A percentile compares a stretch with the other conserved stretches of the same genome.
Evolutionary conservation across 2,329 filamentous ascomycete species (phyloP).

Genomic region (Incumbomyces lentus): DNA sequence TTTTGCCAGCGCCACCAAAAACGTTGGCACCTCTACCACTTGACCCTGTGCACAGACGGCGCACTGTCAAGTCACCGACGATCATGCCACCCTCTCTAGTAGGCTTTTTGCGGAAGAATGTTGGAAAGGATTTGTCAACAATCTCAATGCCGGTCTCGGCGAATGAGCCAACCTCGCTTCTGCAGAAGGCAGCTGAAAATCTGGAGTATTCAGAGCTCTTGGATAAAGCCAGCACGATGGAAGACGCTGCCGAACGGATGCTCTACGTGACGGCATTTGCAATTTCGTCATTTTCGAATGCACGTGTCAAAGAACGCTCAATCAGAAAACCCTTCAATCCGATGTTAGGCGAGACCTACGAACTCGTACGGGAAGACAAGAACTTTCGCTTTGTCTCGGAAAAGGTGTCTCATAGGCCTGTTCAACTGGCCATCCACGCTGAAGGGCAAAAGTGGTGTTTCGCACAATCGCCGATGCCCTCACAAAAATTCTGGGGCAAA

Average conservation of each 20-base stretch:
- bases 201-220: constrained; percentile 82
- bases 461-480: constrained; percentile 74
- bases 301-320: constrained; percentile 76
- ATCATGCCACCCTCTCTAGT: constrained; percentile 82
- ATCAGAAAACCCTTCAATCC: constrained; percentile 97
- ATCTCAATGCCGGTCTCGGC: constrained; percentile 96
- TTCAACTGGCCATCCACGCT: constrained; percentile 86
- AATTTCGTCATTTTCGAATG: constrained; percentile 71
- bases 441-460: constrained; percentile 80
- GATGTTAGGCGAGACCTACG: constrained; percentile 89
- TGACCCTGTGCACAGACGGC: constrained; percentile 54
- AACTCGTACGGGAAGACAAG: constrained; percentile 76
- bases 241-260: constrained; percentile 58
- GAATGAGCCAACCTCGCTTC: constrained; percentile 80
- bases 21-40: constrained; percentile 68
- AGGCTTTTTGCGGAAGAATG: constrained; percentile 89
- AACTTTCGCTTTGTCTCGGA: constrained; percentile 89
- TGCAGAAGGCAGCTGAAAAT: constrained; percentile 83
- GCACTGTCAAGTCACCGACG: constrained; percentile 60
- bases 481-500: constrained; percentile 98
- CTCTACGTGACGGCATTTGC: constrained; percentile 85
- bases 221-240: constrained; percentile 54
- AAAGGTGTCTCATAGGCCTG: constrained; percentile 86
- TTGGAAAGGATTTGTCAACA: constrained; percentile 91
- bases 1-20: constrained; percentile 70